These are phyloP conservation scores for Hyphopichia buzzinii DNA, from an alignment of 1,139 yeast species.

Conservation along the genomic window DNA sequence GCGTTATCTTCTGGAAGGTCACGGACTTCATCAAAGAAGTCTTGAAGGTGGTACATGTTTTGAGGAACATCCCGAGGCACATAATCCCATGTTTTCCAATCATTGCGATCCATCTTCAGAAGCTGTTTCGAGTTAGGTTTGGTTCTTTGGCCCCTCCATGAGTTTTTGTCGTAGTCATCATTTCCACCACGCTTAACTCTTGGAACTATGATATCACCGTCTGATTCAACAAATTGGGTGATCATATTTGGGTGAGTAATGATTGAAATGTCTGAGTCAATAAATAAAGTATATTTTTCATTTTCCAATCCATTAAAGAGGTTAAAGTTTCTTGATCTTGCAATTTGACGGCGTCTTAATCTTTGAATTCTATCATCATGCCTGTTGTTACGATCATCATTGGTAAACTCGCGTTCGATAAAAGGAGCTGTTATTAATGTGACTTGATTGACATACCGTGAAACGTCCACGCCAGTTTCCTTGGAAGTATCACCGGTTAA, in stretches of 20 bases:
- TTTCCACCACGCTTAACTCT: slow-evolving; percentile 27
- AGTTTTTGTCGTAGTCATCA: slow-evolving; percentile 40
- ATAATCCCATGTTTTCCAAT: slow-evolving; percentile 35
- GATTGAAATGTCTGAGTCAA: slow-evolving; percentile 43
- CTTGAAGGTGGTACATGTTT: slow-evolving; percentile 31
- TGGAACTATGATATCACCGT: slow-evolving; percentile 42
- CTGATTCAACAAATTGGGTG: slow-evolving; percentile 27
- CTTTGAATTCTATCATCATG: slow-evolving; percentile 33
- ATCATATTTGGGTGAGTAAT: slow-evolving; percentile 29
- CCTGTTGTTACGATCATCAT: slow-evolving; percentile 21
- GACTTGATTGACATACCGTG: slow-evolving; percentile 12
- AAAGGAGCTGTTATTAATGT: slow-evolving; percentile 33
- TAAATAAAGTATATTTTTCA: slow-evolving; percentile 33
- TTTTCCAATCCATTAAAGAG: slow-evolving; percentile 22
- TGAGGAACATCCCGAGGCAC: slow-evolving; percentile 36
- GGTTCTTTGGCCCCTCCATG: slow-evolving; percentile 47
- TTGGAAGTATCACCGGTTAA: slow-evolving; percentile 1
- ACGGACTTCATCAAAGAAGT: slow-evolving; percentile 13
- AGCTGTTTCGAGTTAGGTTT: slow-evolving; percentile 34
- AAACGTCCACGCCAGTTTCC: neutral
- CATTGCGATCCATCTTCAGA: slow-evolving; percentile 26
- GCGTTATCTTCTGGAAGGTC: slow-evolving; percentile 15
- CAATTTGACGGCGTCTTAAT: slow-evolving; percentile 31
- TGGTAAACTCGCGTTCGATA: slow-evolving; percentile 22
- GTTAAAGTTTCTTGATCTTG: slow-evolving; percentile 36